Percentiles rank a stretch among this genome's conserved stretches.
Evolutionary conservation across 768 basidiomycete genomes (phyloP).

Genomic region (Amanita exitialis): DNA sequence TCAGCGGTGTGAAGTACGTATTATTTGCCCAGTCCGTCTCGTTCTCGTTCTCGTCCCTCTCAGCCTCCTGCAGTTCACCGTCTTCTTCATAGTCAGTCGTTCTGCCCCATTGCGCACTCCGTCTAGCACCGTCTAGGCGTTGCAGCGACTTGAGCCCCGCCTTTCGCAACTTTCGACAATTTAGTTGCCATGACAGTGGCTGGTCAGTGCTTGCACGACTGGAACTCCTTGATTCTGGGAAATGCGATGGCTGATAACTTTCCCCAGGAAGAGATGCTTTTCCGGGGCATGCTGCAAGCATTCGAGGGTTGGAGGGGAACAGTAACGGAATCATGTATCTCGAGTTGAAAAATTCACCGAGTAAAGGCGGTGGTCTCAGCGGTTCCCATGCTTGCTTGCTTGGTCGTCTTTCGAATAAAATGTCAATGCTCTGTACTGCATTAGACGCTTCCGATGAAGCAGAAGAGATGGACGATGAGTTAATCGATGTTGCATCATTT

Average conservation of each 20-base stretch:
- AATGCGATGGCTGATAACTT: slow-evolving; percentile 16
- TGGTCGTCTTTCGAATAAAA: slow-evolving; percentile 62
- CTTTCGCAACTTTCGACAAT: slow-evolving; percentile 50
- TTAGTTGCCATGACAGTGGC: slow-evolving; percentile 47
- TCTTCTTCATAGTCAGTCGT: slow-evolving; percentile 28
- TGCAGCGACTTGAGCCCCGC: slow-evolving; percentile 49
- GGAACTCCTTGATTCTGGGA: slow-evolving; percentile 23
- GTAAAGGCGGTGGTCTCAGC: slow-evolving; percentile 62
- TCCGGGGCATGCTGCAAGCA: slow-evolving; percentile 61
- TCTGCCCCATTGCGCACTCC: slow-evolving; percentile 46
- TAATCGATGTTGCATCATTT: slow-evolving; percentile 26
- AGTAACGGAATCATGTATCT: slow-evolving; percentile 86
- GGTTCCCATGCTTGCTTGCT: slow-evolving; percentile 73
- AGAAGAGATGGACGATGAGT: slow-evolving; percentile 25
- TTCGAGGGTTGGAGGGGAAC: slow-evolving; percentile 72
- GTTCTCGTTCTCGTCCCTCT: slow-evolving; percentile 25
- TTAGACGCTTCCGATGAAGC: slow-evolving; percentile 24
- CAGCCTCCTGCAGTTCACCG: slow-evolving; percentile 25
- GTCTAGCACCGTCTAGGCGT: slow-evolving; percentile 60
- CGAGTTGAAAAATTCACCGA: slow-evolving; percentile 89
- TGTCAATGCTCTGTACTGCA: slow-evolving; percentile 58
- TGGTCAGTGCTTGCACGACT: slow-evolving; percentile 25
- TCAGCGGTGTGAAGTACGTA: slow-evolving; percentile 49
- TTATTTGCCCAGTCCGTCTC: slow-evolving; percentile 24
- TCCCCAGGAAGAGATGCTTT: slow-evolving; percentile 28